Conservation (phyloP, 1,284 basidiomycete species). For the Leccinum solheimii region DNA sequence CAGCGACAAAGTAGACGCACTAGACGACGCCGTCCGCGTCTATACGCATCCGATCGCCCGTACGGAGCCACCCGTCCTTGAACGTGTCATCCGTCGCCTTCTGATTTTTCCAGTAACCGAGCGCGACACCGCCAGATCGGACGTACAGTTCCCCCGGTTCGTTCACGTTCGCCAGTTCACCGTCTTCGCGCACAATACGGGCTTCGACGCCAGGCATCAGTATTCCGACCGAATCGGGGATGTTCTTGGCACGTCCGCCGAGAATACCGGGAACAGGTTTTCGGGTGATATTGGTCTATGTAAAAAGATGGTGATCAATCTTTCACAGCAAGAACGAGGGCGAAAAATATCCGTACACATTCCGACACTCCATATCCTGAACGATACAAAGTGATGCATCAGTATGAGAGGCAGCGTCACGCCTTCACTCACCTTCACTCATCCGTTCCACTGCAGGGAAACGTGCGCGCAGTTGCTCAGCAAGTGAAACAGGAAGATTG, state of each 20-base stretch:
- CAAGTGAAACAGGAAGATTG: slow-evolving; percentile 61
- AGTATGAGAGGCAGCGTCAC: neutral
- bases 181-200: slow-evolving; percentile 62
- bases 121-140: slow-evolving; percentile 50
- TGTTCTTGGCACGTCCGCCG: slow-evolving; percentile 42
- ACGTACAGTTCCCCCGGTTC: slow-evolving; percentile 70
- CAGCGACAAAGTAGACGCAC: slow-evolving; percentile 40
- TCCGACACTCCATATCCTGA: slow-evolving; percentile 78
- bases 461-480: slow-evolving; percentile 41
- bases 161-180: slow-evolving; percentile 51
- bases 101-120: slow-evolving; percentile 72
- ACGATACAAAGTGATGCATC: neutral
- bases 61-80: slow-evolving; percentile 66
- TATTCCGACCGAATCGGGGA: slow-evolving; percentile 54
- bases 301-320: slow-evolving; percentile 1
- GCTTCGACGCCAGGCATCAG: slow-evolving; percentile 65
- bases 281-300: slow-evolving; percentile 54
- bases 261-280: slow-evolving; percentile 50
- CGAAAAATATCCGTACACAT: slow-evolving; percentile 45
- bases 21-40: slow-evolving; percentile 61
- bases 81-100: slow-evolving; percentile 66
- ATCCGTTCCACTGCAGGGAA: slow-evolving; percentile 39
- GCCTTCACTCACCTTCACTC: slow-evolving; percentile 45
- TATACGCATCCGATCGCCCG: slow-evolving; percentile 67
- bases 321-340: neutral